Evolutionary conservation across 768 basidiomycete species (phyloP), one percentile per base, ranked within the genome.

Genomic region (Xerocomus potaroensis): DNA sequence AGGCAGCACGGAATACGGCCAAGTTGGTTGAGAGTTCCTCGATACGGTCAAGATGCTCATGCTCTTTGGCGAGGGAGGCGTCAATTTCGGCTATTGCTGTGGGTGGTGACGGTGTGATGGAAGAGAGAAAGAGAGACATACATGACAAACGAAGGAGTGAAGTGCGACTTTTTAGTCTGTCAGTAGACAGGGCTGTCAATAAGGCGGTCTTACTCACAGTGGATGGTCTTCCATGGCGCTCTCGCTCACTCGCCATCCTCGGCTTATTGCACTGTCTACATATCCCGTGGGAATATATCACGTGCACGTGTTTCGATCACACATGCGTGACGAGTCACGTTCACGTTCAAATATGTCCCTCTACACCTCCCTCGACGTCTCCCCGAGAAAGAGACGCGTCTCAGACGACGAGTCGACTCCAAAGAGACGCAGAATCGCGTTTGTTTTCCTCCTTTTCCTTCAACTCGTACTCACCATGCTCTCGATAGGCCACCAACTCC

Each of bases 371-470:
- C 75, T 89, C 19, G 70, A 74, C 36, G 69, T 87, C 40, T 87
- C 86, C 29, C 85, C 84, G 0, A 75, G 62, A 57, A 89, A 87
- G 72, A 87, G 83, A 65, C 79, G 87, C 45, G 67, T 68, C 47
- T 70, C 71, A 39, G 72, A 77, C 50, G 80, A 81, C 55, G 78
- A 79, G 32, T 64, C 59, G 9, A 68, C 84, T 0, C 86, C 87
- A 42, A 91, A 90, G 69, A 80, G 79, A 63, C 71, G 81, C 42
- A 72, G 86, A 60, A 71, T 67, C 48, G 72, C 69, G 80, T 84
- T 65, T 26, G 46, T 34, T 30, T 19, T 36, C 49, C 24, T 15
- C 16, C 41, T 27, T 48, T 44, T 33, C 1, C 50, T 3, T 33
- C 35, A 36, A 18, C 51, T 15, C 48, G 7, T 46, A 1, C 42